phyloP scores from a whole-genome alignment of 2,329 filamentous ascomycete genomes.

The Penicillium sp. region DNA sequence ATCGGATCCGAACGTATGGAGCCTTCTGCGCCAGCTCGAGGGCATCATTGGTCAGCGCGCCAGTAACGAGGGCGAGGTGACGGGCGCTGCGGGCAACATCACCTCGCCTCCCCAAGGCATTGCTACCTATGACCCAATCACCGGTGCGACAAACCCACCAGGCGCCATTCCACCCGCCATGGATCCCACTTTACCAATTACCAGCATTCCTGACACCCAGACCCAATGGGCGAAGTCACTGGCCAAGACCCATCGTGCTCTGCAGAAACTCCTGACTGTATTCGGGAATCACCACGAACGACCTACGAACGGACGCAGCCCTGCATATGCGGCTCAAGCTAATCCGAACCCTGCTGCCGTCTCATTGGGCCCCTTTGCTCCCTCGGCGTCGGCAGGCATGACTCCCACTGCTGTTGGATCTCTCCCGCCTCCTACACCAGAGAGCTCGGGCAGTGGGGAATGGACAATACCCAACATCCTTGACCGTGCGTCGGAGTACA shows the following conservation, averaged over 20 bases:
- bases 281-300: slow-evolving; percentile 28
- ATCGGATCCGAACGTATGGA: slow-evolving; percentile 37
- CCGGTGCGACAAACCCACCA: slow-evolving; percentile 29
- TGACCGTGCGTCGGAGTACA: slow-evolving; percentile 46
- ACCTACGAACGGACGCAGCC: slow-evolving; percentile 11
- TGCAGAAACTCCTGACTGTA: slow-evolving; percentile 44
- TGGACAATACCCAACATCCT: slow-evolving; percentile 46
- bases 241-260: slow-evolving; percentile 43
- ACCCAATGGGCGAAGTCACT: slow-evolving; percentile 47
- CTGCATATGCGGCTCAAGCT: slow-evolving; percentile 19
- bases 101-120: slow-evolving; percentile 17
- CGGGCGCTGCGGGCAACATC: slow-evolving; percentile 14
- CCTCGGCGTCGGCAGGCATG: slow-evolving; percentile 23
- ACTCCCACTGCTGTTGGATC: slow-evolving; percentile 35
- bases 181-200: slow-evolving; percentile 28
- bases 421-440: slow-evolving; percentile 44
- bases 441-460: slow-evolving; percentile 46
- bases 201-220: slow-evolving; percentile 32
- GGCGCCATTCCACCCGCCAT: slow-evolving; percentile 23
- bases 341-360: slow-evolving; percentile 12
- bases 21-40: slow-evolving; percentile 41
- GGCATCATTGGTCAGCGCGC: slow-evolving; percentile 43
- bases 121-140: slow-evolving; percentile 25
- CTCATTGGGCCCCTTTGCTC: slow-evolving; percentile 14
- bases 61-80: slow-evolving; percentile 27